phyloP scores from a whole-genome alignment of 768 basidiomycete species.

The Termitomyces eurrhizus region DNA sequence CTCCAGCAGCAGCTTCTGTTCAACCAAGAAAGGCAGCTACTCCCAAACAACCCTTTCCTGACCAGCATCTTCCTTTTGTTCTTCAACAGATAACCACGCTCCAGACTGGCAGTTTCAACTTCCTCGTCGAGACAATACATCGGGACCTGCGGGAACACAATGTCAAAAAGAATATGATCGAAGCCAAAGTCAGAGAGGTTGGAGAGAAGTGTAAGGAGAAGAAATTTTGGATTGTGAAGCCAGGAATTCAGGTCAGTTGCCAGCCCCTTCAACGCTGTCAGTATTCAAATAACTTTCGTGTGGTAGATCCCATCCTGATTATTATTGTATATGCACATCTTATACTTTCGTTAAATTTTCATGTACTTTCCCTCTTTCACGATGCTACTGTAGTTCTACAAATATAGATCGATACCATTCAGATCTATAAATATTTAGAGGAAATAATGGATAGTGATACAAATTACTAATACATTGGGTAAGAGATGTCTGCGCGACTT shows the following conservation, averaged over 20 bases:
- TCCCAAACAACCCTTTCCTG: constrained; percentile 67
- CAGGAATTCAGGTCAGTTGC: constrained; percentile 24
- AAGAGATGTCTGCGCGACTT: background rate
- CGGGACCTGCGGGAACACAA: constrained; percentile 65
- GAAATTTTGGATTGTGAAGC: constrained; percentile 72
- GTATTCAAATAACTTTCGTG: background rate
- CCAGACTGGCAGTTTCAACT: constrained; percentile 56
- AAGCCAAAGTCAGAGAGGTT: constrained; percentile 75
- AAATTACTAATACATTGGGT: background rate
- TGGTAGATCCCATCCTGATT: constrained; percentile 8
- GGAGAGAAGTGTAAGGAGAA: constrained; percentile 70
- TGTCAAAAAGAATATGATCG: constrained; percentile 81
- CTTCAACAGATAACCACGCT: constrained; percentile 60
- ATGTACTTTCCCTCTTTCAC: background rate
- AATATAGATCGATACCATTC: constrained; percentile 4
- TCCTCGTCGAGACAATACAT: constrained; percentile 70
- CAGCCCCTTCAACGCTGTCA: background rate
- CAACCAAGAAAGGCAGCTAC: constrained; percentile 27
- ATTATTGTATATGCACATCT: background rate
- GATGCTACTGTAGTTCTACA: background rate
- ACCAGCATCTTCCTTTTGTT: constrained; percentile 54
- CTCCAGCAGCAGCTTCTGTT: constrained; percentile 13
- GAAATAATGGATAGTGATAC: background rate
- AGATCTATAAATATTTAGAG: constrained; percentile 2
- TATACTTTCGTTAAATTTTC: background rate